Conservation (phyloP, 768 basidiomycete species). For the Suillus discolor region DNA sequence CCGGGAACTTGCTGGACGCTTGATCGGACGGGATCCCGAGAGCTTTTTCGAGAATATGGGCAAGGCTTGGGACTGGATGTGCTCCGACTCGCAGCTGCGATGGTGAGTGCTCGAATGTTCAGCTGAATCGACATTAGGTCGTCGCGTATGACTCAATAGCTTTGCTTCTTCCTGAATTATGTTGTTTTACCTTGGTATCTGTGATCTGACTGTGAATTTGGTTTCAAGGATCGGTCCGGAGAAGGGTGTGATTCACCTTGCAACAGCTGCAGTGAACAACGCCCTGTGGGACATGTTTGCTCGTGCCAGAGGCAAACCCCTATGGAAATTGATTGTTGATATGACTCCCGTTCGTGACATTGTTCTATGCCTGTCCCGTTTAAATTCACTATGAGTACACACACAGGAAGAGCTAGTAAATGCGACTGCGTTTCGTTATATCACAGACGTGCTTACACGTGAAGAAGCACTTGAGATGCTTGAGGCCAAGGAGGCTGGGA, state of each 20-base stretch:
- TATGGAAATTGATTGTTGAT: conserved; percentile 94
- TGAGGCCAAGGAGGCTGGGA: conserved; percentile 72
- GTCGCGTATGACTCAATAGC: background rate
- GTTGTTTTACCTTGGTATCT: background rate
- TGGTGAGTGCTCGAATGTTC: conserved; percentile 54
- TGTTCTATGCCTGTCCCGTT: background rate
- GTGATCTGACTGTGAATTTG: background rate
- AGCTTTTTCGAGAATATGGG: conserved; percentile 90
- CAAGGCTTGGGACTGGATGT: conserved; percentile 83
- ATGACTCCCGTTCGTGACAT: conserved; percentile 66
- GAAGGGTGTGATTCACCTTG: conserved; percentile 94
- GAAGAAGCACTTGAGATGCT: conserved; percentile 88
- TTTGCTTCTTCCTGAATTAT: background rate
- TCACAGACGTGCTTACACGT: conserved; percentile 89
- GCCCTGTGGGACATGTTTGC: conserved; percentile 96
- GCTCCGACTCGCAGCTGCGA: conserved; percentile 87
- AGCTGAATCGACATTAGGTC: background rate
- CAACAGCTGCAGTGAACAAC: conserved; percentile 86
- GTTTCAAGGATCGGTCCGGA: conserved; percentile 82
- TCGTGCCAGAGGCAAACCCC: conserved; percentile 74
- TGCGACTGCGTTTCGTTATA: conserved; percentile 83
- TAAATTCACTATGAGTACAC: background rate
- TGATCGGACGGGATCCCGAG: conserved; percentile 82
- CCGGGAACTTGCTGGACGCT: conserved; percentile 73
- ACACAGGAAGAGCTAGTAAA: conserved; percentile 75